Percentiles rank a stretch among this genome's conserved stretches.
Conservation (phyloP, 148 eudicot genomes). For the Silene uniflora region DNA sequence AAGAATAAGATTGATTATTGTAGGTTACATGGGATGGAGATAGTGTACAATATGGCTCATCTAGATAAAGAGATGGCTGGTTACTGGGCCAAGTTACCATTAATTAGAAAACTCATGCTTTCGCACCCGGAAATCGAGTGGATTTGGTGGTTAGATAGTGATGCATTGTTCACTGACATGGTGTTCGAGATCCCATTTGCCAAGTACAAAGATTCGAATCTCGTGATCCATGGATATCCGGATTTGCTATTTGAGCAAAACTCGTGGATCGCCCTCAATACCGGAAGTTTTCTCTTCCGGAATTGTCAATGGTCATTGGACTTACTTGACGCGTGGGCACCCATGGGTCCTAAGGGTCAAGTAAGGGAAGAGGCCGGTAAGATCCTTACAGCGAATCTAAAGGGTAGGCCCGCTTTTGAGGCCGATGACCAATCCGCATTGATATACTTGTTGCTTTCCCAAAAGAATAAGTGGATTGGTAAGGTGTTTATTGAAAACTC, state of each 20-base stretch:
- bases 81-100: constrained; percentile 69
- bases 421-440: constrained; percentile 83
- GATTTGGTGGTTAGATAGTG: constrained; percentile 91
- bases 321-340: constrained; percentile 67
- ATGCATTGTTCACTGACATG: constrained; percentile 81
- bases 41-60: constrained; percentile 64
- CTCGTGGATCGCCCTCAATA: constrained; percentile 66
- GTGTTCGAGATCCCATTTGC: constrained; percentile 54
- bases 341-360: constrained; percentile 69
- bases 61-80: constrained; percentile 60
- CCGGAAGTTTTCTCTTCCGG: constrained; percentile 61
- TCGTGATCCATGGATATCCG: constrained; percentile 69
- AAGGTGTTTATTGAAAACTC: constrained; percentile 68
- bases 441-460: constrained; percentile 53
- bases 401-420: constrained; percentile 56
- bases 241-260: constrained; percentile 55
- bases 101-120: constrained; percentile 58
- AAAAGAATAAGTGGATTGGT: constrained; percentile 41
- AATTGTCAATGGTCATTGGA: constrained; percentile 82
- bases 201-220: constrained; percentile 46
- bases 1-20: constrained; percentile 86
- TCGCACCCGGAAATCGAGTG: constrained; percentile 82
- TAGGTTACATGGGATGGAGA: constrained; percentile 66
- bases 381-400: constrained; percentile 42
- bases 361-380: constrained; percentile 59